These are phyloP conservation scores for Vachellia pachyceras DNA, from an alignment of 306 rosid species.

Conservation along the genomic window DNA sequence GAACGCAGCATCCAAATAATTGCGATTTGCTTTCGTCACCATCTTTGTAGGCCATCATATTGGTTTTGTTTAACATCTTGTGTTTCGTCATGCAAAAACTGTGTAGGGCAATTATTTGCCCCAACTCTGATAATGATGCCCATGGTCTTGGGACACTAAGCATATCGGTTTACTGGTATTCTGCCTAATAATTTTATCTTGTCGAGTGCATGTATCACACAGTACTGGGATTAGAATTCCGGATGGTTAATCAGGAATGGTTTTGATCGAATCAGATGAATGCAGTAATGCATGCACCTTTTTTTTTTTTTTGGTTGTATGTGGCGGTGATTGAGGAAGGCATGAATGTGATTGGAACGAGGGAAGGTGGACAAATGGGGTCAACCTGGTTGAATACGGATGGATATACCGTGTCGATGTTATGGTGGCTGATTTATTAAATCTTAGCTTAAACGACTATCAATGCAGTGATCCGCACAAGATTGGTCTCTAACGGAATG, in stretches of 20 bases:
- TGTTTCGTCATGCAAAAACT: constrained; percentile 23
- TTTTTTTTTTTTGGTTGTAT: too few species aligned
- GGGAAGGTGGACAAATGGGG: not conserved
- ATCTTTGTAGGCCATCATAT: constrained; percentile 28
- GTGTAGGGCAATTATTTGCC: constrained; percentile 25
- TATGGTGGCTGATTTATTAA: not conserved
- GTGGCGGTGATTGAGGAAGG: too few species aligned
- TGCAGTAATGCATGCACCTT: not conserved
- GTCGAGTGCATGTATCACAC: not conserved
- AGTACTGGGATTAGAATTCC: not conserved
- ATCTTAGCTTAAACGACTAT: not conserved
- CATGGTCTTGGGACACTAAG: not conserved
- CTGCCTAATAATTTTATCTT: not conserved
- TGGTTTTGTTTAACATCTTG: constrained; percentile 33
- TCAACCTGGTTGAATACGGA: not conserved
- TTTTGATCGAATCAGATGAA: not conserved
- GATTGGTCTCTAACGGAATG: not conserved
- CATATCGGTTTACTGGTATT: not conserved
- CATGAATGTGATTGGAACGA: not conserved
- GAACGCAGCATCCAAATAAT: constrained; percentile 30
- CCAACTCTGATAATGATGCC: not conserved
- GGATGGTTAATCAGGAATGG: not conserved
- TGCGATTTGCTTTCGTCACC: constrained; percentile 25
- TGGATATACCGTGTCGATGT: not conserved
- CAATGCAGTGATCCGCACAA: not conserved